phyloP scores from a whole-genome alignment of 768 basidiomycete species.

The Lactarius vividus region DNA sequence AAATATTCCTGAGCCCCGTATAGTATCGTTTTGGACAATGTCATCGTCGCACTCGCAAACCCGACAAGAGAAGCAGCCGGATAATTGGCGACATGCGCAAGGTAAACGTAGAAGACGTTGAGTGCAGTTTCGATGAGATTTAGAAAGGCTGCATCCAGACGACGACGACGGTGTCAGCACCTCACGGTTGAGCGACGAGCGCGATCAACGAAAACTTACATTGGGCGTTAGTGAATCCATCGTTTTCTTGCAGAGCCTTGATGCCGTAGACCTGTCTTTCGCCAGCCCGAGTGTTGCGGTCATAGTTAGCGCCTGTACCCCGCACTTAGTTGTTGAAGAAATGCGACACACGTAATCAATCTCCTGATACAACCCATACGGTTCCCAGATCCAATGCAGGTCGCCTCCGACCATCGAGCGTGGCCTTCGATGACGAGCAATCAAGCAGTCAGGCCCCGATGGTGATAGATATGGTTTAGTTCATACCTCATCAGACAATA shows the following conservation, averaged over 20 bases:
- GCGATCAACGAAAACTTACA: slow-evolving; percentile 19
- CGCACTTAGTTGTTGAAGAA: slow-evolving; percentile 24
- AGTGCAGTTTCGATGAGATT: slow-evolving; percentile 78
- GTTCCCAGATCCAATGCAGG: slow-evolving; percentile 89
- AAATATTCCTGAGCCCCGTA: slow-evolving; percentile 81
- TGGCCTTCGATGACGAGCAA: slow-evolving; percentile 47
- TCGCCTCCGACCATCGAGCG: slow-evolving; percentile 86
- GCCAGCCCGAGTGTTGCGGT: not conserved
- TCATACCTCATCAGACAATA: slow-evolving; percentile 78
- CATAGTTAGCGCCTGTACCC: not conserved
- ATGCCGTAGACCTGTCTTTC: slow-evolving; percentile 67
- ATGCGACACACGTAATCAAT: slow-evolving; percentile 42
- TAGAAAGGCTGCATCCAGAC: slow-evolving; percentile 54
- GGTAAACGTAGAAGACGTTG: slow-evolving; percentile 74
- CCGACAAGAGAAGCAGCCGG: slow-evolving; percentile 73
- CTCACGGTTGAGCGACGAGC: too few species aligned
- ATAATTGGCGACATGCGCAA: slow-evolving; percentile 58
- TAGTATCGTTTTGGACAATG: slow-evolving; percentile 80
- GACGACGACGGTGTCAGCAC: not conserved
- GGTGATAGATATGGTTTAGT: not conserved
- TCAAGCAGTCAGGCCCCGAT: slow-evolving; percentile 7
- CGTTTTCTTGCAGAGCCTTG: slow-evolving; percentile 55
- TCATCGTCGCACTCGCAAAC: slow-evolving; percentile 71
- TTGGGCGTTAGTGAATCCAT: slow-evolving; percentile 87
- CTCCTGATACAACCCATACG: slow-evolving; percentile 76